These are phyloP conservation scores for Colletotrichum eremochloae DNA, from an alignment of 2,329 filamentous ascomycete genomes.

Conservation along the genomic window DNA sequence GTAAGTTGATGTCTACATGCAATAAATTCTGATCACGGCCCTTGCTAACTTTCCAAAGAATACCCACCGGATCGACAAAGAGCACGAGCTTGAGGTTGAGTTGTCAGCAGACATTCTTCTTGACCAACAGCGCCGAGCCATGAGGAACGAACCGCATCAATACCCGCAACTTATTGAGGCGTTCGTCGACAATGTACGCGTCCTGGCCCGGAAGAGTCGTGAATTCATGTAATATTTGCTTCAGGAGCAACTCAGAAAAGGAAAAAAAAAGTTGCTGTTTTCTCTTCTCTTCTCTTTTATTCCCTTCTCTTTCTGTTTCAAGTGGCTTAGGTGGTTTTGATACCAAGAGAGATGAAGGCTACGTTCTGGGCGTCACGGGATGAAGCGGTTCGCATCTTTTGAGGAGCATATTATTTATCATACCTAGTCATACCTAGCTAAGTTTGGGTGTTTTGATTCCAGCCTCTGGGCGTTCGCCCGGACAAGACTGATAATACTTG, in stretches of 20 bases:
- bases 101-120: slow-evolving; percentile 73
- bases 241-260: slow-evolving; percentile 2
- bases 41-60: slow-evolving; percentile 49
- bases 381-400: slow-evolving; percentile 32
- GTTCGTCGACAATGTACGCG: slow-evolving; percentile 79
- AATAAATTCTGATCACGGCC: slow-evolving; percentile 16
- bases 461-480: neutral
- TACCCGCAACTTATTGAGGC: slow-evolving; percentile 79
- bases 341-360: slow-evolving; percentile 32
- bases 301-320: neutral
- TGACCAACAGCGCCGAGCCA: slow-evolving; percentile 73
- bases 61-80: slow-evolving; percentile 65
- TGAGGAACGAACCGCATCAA: slow-evolving; percentile 65
- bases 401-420: slow-evolving; percentile 11
- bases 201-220: slow-evolving; percentile 63
- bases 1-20: slow-evolving; percentile 49
- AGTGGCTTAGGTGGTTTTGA: slow-evolving; percentile 37
- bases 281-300: neutral
- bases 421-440: slow-evolving; percentile 7
- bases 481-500: slow-evolving; percentile 8
- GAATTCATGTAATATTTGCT: slow-evolving; percentile 47
- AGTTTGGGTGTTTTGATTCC: slow-evolving; percentile 1
- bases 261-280: neutral
- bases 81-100: slow-evolving; percentile 87
- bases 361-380: slow-evolving; percentile 30